These are phyloP conservation scores for Zygotorulaspora sp. DNA, from an alignment of 805 yeast genomes.

Conservation along the genomic window DNA sequence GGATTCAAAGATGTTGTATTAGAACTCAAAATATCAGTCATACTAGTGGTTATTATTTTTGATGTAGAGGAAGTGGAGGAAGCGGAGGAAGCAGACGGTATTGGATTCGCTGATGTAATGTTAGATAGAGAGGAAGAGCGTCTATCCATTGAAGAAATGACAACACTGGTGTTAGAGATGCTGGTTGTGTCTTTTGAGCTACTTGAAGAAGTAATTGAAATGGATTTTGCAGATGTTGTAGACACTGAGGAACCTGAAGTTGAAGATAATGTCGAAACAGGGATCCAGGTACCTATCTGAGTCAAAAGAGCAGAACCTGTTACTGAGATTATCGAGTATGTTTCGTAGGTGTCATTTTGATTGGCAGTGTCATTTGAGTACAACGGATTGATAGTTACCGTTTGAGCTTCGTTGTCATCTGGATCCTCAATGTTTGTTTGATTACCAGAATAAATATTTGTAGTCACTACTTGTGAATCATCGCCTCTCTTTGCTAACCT, in stretches of 20 bases:
- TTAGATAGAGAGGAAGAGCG: background rate
- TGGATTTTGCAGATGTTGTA: background rate
- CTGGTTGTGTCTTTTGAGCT: background rate
- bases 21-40: background rate
- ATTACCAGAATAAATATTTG: slow-evolving; percentile 5
- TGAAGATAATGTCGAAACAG: slow-evolving; percentile 15
- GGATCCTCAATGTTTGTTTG: slow-evolving; percentile 6
- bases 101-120: background rate
- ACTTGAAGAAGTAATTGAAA: no score
- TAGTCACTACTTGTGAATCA: slow-evolving; percentile 4
- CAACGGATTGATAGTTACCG: background rate
- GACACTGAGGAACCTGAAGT: background rate
- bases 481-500: slow-evolving; percentile 6
- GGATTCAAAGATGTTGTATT: background rate
- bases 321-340: slow-evolving; percentile 18
- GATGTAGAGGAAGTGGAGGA: background rate
- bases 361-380: background rate
- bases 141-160: no score
- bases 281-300: slow-evolving; percentile 28
- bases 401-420: background rate
- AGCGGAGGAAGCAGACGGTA: background rate
- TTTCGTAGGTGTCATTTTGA: slow-evolving; percentile 6
- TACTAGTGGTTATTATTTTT: background rate
- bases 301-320: slow-evolving; percentile 25
- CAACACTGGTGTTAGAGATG: background rate